Percentiles rank a stretch among this genome's conserved stretches.
phyloP scores from a whole-genome alignment of 163 green algal species.

The Chlorella variabilis region DNA sequence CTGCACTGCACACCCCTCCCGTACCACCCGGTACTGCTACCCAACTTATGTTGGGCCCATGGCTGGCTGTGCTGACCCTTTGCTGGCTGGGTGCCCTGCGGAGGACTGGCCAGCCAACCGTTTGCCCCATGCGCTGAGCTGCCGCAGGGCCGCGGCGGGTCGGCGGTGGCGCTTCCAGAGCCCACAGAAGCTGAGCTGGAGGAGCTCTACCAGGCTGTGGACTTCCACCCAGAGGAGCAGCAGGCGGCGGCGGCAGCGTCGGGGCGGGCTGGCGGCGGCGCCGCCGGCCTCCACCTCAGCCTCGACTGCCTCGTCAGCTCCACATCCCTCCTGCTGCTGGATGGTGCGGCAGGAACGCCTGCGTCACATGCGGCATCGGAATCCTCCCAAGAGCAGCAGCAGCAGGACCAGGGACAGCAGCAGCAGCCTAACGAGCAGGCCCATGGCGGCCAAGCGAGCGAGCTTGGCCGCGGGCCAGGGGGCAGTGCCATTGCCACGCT shows the following conservation, averaged over 20 bases:
- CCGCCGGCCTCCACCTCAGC: conserved; percentile 23
- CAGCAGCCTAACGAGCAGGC: neutral
- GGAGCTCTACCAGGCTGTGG: conserved; percentile 60
- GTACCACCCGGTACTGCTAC: too few species aligned
- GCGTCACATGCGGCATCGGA: neutral
- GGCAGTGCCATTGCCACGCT: conserved; percentile 1
- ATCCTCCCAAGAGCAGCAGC: too few species aligned
- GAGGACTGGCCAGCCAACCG: too few species aligned
- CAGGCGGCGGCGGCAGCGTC: conserved; percentile 1
- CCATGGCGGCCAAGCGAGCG: neutral
- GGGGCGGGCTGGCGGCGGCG: neutral
- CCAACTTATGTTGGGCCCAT: too few species aligned
- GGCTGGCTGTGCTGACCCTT: too few species aligned
- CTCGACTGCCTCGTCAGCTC: conserved; percentile 19
- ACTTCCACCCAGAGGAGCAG: conserved; percentile 47
- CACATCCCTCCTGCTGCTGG: conserved; percentile 33
- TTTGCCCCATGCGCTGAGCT: too few species aligned
- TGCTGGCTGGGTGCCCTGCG: too few species aligned
- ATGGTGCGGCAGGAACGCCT: neutral
- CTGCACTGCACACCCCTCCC: neutral
- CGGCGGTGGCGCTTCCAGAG: conserved; percentile 13
- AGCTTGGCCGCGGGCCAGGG: neutral
- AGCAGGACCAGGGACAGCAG: neutral
- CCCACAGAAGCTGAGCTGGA: conserved; percentile 50
- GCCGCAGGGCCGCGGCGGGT: conserved; percentile 1